phyloP scores from a whole-genome alignment of 2,329 filamentous ascomycete genomes.

The Keithomyces neogunnii region DNA sequence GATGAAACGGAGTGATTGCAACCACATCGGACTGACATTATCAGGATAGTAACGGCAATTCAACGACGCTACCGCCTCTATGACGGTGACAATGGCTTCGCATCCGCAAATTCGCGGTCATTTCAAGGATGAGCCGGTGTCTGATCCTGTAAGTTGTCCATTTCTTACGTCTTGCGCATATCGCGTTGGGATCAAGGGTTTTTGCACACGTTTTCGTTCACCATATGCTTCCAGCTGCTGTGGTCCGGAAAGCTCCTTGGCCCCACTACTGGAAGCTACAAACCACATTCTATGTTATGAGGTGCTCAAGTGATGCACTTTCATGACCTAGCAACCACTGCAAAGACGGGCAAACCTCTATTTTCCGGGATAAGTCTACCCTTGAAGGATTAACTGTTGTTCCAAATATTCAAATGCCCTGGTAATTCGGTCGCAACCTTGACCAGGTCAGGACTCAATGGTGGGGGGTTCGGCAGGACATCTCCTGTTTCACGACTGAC shows the following conservation, averaged over 20 bases:
- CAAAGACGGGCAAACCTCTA: not conserved
- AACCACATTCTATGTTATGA: not conserved
- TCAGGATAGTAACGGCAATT: not conserved
- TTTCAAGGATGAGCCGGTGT: constrained; percentile 11
- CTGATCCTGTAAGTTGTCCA: constrained; percentile 10
- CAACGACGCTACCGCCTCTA: not conserved
- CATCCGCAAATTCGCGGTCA: constrained; percentile 13
- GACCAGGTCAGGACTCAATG: constrained; percentile 11
- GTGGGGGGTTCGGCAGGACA: constrained; percentile 11
- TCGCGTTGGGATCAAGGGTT: not conserved
- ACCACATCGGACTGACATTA: not conserved
- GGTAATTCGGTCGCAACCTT: constrained; percentile 10
- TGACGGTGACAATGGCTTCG: constrained; percentile 13
- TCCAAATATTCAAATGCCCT: constrained; percentile 4
- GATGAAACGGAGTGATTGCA: not conserved
- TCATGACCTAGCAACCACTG: not conserved
- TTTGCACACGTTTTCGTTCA: constrained; percentile 1
- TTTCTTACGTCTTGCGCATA: not conserved
- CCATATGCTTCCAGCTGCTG: not conserved
- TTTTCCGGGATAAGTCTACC: no score
- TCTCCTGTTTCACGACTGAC: constrained; percentile 15
- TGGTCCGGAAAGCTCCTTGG: not conserved
- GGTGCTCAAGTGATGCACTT: constrained; percentile 3
- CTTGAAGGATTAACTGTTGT: not conserved
- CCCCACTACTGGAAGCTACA: not conserved